Conservation (phyloP, 768 basidiomycete species). For the Termitomyces sp. region DNA sequence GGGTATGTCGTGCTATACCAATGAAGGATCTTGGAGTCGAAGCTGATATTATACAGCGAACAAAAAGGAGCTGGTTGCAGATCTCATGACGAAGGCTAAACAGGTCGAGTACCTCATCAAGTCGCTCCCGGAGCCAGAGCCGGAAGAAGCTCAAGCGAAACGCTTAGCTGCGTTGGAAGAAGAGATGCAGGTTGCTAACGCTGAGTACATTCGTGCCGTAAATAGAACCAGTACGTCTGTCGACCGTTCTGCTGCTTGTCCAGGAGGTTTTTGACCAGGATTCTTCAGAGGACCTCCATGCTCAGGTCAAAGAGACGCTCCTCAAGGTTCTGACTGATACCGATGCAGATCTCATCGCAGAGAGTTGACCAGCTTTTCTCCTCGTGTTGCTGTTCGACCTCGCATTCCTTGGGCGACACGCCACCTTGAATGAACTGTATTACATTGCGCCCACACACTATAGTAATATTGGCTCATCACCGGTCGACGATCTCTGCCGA, state of each 20-base stretch:
- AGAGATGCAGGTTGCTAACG: constrained; percentile 68
- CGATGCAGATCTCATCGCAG: constrained; percentile 23
- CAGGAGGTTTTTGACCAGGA: background rate
- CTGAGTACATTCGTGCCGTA: constrained; percentile 69
- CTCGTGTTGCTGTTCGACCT: constrained; percentile 15
- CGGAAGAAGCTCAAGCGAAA: constrained; percentile 71
- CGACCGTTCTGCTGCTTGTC: background rate
- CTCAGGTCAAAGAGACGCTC: constrained; percentile 54
- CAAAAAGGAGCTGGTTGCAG: constrained; percentile 76
- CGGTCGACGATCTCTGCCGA: background rate
- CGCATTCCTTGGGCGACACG: background rate
- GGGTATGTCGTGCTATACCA: constrained; percentile 33
- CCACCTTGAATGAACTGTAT: background rate
- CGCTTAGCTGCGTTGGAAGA: constrained; percentile 63
- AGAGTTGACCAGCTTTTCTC: constrained; percentile 21
- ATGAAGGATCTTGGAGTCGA: background rate
- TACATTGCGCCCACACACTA: background rate
- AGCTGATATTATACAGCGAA: constrained; percentile 45
- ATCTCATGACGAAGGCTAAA: constrained; percentile 82
- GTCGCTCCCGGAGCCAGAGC: constrained; percentile 71
- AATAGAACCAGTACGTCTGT: constrained; percentile 64
- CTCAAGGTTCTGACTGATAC: constrained; percentile 51
- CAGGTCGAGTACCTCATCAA: constrained; percentile 84
- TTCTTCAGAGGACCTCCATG: constrained; percentile 48
- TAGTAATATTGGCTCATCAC: background rate